Conservation (phyloP, 2,329 filamentous ascomycete species). For the Chaetomiaceae sp. region DNA sequence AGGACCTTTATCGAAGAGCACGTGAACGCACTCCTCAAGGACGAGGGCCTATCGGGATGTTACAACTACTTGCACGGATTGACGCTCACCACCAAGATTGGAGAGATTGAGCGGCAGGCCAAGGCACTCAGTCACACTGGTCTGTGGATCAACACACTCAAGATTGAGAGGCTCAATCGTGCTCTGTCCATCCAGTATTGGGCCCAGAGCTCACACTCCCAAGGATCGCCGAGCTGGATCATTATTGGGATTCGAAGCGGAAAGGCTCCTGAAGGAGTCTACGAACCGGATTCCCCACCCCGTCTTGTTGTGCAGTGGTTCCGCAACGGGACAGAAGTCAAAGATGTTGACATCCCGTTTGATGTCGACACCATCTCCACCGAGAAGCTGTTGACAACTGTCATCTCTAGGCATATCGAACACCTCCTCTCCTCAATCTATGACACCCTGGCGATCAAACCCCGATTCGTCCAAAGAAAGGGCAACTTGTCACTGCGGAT, state of each 20-base stretch:
- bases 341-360: conserved; percentile 62
- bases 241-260: conserved; percentile 77
- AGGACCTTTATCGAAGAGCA: conserved; percentile 63
- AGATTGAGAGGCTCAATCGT: conserved; percentile 74
- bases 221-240: conserved; percentile 75
- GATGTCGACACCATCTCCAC: conserved; percentile 65
- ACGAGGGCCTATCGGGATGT: conserved; percentile 70
- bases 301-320: conserved; percentile 72
- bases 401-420: conserved; percentile 71
- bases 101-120: conserved; percentile 74
- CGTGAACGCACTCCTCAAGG: conserved; percentile 66
- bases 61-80: conserved; percentile 86
- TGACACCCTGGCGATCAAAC: conserved; percentile 53
- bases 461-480: conserved; percentile 57
- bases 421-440: conserved; percentile 66
- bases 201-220: conserved; percentile 51
- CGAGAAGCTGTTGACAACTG: conserved; percentile 66
- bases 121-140: conserved; percentile 58
- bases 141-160: conserved; percentile 74
- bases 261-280: conserved; percentile 32
- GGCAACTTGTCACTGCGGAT: conserved; percentile 51
- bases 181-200: conserved; percentile 89
- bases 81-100: conserved; percentile 85
- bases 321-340: conserved; percentile 71
- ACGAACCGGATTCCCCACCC: conserved; percentile 46